A percentile compares a stretch with the other conserved stretches of the same genome.
phyloP scores from a whole-genome alignment of 371 early-diverging fungal genomes.

The Mucor saturninus region DNA sequence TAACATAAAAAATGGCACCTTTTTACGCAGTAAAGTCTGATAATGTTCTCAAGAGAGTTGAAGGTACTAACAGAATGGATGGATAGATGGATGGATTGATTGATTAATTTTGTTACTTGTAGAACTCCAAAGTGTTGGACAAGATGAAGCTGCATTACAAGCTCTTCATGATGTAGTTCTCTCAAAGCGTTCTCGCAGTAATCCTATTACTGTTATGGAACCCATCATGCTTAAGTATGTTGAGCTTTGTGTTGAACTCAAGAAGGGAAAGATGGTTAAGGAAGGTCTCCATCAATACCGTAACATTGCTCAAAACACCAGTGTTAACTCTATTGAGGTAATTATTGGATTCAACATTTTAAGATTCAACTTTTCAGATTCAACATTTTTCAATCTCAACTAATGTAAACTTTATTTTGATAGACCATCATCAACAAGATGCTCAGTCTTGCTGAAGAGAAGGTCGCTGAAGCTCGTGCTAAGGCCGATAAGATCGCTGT shows the following conservation, averaged over 20 bases:
- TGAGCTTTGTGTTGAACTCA: constrained; percentile 86
- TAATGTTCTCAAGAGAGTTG: constrained; percentile 55
- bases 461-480: constrained; percentile 90
- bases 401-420: not conserved
- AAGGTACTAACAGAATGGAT: constrained; percentile 42
- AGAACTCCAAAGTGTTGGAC: constrained; percentile 93
- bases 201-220: constrained; percentile 81
- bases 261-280: constrained; percentile 88
- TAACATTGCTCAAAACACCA: constrained; percentile 94
- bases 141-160: constrained; percentile 85
- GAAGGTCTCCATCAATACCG: constrained; percentile 97
- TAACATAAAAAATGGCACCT: constrained; percentile 43
- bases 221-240: constrained; percentile 93
- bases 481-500: constrained; percentile 88
- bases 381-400: not conserved
- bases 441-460: constrained; percentile 85
- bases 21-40: constrained; percentile 56
- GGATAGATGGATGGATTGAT: constrained; percentile 30
- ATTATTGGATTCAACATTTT: not conserved
- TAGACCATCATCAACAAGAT: constrained; percentile 84
- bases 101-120: constrained; percentile 21
- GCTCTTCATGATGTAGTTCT: constrained; percentile 90
- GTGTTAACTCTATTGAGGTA: constrained; percentile 89
- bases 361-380: not conserved
- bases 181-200: constrained; percentile 85